Evolutionary conservation across 2,329 filamentous ascomycete genomes (phyloP), one percentile per base, ranked within the genome.

Genomic region (Colletotrichum higginsianum): DNA sequence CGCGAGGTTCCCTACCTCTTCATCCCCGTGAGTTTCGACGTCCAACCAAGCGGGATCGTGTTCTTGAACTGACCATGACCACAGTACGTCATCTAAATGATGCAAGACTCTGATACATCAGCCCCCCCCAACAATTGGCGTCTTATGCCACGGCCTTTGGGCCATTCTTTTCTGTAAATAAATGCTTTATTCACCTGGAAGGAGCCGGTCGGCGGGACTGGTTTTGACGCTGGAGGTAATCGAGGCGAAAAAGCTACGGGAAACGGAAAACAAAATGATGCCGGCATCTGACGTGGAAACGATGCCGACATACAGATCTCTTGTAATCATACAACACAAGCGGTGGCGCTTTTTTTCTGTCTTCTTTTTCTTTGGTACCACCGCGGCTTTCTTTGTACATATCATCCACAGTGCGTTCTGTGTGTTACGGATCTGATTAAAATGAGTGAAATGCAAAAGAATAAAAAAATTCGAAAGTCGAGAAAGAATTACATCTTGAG

Each of bases 1-100:
- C 89, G 87, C 83, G 87, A 87, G 81, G 93, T 96, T 65, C 94
- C 94, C 50, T 96, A 94, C 83, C 84, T 96, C 68, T 96, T 96
- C 80, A 94, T 96, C 69, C 82, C 82, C 18, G 82, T 83, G 78
- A 77, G 81, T 75, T 2, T 21, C 16, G 4, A n/a, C 13, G 9
- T 57, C 5, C 35, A 21, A 8, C 52, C n/a, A 16, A 15, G 21
- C 23, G 4, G 30, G 30, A 3, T 9, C 35, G 13, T 23, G 18
- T 13, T 2, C 7, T 6, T 1, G 18, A 44, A 35, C 38, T 63
- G 18, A 63, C 23, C 13, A 38, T 30, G 11, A 12, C 35, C 13
- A 6, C 42, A 86, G 84, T 85, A 85, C 75, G 80, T 85, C 73
- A 81, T 86, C 71, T 86, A 80, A 81, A 65, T 35, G 12, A 30